These are phyloP conservation scores for Ceratocystis destructans DNA, from an alignment of 2,329 filamentous ascomycete genomes.

Conservation along the genomic window DNA sequence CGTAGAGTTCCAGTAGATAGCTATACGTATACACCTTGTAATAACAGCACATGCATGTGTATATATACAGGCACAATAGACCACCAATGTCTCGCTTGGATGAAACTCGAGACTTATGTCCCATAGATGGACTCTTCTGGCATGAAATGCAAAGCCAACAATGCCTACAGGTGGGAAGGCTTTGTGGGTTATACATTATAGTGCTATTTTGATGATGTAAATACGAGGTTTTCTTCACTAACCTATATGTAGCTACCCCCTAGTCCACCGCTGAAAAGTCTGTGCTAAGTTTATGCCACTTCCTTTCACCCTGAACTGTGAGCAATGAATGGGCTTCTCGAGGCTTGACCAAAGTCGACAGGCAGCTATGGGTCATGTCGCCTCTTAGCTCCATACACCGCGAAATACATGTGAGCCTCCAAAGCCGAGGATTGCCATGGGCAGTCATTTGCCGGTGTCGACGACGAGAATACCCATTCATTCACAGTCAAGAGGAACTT, in stretches of 20 bases:
- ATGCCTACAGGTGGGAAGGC: neutral
- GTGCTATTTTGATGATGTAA: neutral
- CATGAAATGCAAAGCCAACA: neutral
- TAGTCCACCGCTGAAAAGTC: neutral
- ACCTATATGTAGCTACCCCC: neutral
- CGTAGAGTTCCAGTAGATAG: neutral
- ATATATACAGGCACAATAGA: neutral
- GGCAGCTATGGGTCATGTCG: neutral
- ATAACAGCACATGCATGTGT: neutral
- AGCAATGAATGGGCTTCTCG: neutral
- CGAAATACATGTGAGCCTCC: neutral
- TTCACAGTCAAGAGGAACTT: neutral
- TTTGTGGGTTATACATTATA: neutral
- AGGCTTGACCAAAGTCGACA: neutral
- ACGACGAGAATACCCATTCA: neutral
- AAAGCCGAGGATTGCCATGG: neutral
- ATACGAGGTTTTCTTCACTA: neutral
- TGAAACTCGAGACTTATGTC: neutral
- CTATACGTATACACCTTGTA: neutral
- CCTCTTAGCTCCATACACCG: neutral
- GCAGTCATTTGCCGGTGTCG: neutral
- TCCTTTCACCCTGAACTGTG: neutral
- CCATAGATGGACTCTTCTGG: neutral
- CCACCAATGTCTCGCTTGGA: neutral
- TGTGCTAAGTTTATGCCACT: neutral